Conservation (phyloP, 768 basidiomycete genomes). For the Trametes cubensis region DNA sequence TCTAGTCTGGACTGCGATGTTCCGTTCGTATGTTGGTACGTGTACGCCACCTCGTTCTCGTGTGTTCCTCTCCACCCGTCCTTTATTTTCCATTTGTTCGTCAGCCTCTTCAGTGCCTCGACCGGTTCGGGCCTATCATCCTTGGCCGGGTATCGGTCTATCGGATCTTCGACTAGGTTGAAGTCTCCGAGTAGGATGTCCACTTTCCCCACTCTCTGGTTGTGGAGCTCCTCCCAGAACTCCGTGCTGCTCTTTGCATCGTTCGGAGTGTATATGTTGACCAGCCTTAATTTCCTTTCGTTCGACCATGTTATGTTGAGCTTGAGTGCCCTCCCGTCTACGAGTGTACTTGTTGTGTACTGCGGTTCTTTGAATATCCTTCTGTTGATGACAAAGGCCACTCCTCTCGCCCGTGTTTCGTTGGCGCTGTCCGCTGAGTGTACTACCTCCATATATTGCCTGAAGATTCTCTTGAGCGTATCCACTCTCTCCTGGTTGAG, state of each 20-base stretch:
- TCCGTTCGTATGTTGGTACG: background rate
- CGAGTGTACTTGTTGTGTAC: too few species aligned
- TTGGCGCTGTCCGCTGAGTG: background rate
- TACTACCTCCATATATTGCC: background rate
- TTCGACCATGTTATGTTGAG: background rate
- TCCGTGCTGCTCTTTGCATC: background rate
- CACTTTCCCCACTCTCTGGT: too few species aligned
- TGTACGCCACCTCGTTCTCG: background rate
- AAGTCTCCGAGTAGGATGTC: slow-evolving; percentile 30
- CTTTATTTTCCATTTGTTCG: background rate
- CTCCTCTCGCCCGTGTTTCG: background rate
- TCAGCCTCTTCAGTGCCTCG: background rate
- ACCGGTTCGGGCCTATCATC: background rate
- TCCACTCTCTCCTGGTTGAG: background rate
- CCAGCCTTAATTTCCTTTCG: background rate
- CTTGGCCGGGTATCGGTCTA: background rate
- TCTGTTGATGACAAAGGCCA: background rate
- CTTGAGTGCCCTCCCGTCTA: background rate
- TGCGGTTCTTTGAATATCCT: background rate
- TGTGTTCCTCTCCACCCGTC: background rate
- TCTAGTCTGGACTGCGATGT: background rate
- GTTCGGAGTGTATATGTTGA: background rate
- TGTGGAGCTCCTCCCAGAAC: background rate
- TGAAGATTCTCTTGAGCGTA: background rate
- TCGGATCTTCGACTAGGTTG: slow-evolving; percentile 40